Evolutionary conservation across 208 protist species (phyloP).

Genomic region (Endotrypanum monterogeii): DNA sequence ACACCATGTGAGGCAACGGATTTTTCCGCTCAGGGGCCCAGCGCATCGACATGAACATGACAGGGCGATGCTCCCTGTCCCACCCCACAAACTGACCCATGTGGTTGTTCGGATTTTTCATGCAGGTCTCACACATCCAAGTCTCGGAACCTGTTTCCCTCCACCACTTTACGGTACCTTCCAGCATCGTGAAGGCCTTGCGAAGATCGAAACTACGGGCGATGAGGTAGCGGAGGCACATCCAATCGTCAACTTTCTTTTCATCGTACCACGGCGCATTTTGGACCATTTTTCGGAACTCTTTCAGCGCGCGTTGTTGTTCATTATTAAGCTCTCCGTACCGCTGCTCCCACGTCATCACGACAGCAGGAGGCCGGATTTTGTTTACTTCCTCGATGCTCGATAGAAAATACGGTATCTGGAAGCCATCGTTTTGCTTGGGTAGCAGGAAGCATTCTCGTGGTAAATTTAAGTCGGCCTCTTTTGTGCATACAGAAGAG

Average conservation of each 20-base stretch:
- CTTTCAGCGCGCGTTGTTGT: conserved; percentile 36
- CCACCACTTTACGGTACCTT: conserved; percentile 71
- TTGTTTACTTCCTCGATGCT: conserved; percentile 53
- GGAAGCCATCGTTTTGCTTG: conserved; percentile 75
- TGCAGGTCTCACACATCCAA: conserved; percentile 60
- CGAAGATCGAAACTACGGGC: conserved; percentile 67
- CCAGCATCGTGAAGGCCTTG: conserved; percentile 72
- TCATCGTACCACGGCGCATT: conserved; percentile 60
- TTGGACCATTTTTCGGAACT: conserved; percentile 48
- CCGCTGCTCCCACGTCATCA: conserved; percentile 80
- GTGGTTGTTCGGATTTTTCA: conserved; percentile 70
- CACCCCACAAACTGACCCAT: conserved; percentile 84
- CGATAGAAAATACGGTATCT: conserved; percentile 79
- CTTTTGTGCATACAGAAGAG: conserved; percentile 3
- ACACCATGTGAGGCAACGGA: conserved; percentile 73
- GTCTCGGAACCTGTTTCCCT: conserved; percentile 55
- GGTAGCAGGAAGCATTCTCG: conserved; percentile 70
- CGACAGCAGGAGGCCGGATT: conserved; percentile 69
- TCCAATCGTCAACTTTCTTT: conserved; percentile 61
- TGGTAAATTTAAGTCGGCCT: conserved; percentile 40
- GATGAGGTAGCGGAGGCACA: conserved; percentile 67
- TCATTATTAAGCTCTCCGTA: conserved; percentile 47
- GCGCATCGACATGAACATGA: conserved; percentile 87
- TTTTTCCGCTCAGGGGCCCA: conserved; percentile 78
- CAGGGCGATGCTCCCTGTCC: conserved; percentile 71